Conservation (phyloP, 176 grass and related monocot genomes). For the Leersia perrieri region DNA sequence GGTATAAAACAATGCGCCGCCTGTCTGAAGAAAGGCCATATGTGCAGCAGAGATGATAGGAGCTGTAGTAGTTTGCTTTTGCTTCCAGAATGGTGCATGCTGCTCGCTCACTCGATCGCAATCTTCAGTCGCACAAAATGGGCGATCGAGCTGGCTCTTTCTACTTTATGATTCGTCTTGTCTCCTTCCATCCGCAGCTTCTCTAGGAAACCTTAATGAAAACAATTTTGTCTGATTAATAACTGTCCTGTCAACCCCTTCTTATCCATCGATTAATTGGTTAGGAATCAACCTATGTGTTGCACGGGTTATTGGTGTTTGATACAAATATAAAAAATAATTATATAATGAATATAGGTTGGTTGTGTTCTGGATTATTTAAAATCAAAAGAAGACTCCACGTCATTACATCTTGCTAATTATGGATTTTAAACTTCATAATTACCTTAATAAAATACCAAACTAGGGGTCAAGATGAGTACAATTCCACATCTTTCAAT, state of each 20-base stretch:
- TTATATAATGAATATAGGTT: not conserved
- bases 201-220: not conserved
- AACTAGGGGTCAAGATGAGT: not conserved
- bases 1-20: conserved; percentile 17
- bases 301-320: not conserved
- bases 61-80: not conserved
- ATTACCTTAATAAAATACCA: not conserved
- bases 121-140: conserved; percentile 37
- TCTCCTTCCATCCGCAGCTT: not conserved
- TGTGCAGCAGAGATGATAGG: not conserved
- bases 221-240: not conserved
- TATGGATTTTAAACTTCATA: not conserved
- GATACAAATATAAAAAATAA: not conserved
- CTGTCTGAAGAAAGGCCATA: conserved; percentile 24
- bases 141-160: not conserved
- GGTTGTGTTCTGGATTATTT: too few species aligned
- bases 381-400: not conserved
- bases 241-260: not conserved
- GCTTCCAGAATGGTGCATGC: conserved; percentile 19
- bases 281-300: not conserved
- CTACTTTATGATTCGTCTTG: conserved; percentile 22
- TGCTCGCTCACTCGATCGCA: not conserved
- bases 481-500: not conserved
- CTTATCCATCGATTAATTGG: not conserved
- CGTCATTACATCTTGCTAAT: not conserved